A percentile compares a stretch with the other conserved stretches of the same genome.
Conservation (phyloP, 2,329 filamentous ascomycete species). For the Alternaria conjuncta region DNA sequence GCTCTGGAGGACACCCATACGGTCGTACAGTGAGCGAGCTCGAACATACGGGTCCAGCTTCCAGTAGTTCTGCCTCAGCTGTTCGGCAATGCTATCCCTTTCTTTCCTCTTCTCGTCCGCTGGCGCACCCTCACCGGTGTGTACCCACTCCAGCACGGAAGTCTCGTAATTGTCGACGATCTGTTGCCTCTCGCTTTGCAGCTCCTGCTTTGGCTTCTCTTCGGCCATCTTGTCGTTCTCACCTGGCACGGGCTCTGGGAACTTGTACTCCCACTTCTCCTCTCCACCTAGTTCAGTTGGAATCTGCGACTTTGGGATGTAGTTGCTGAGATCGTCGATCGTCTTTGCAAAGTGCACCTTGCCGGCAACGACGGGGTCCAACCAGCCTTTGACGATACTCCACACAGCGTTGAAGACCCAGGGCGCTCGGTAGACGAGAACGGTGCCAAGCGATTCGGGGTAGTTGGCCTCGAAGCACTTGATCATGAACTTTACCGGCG, state of each 20-base stretch:
- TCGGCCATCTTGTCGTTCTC: conserved; percentile 81
- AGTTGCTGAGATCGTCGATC: conserved; percentile 76
- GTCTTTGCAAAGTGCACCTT: conserved; percentile 95
- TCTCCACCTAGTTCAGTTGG: conserved; percentile 84
- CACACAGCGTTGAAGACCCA: conserved; percentile 99
- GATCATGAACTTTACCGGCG: conserved; percentile 98
- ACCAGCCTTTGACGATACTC: conserved; percentile 94
- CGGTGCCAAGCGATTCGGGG: conserved; percentile 86
- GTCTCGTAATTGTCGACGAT: conserved; percentile 78
- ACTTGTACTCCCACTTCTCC: conserved; percentile 84
- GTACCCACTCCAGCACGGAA: conserved; percentile 78
- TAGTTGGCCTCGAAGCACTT: conserved; percentile 99
- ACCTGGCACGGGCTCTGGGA: conserved; percentile 73
- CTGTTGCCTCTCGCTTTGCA: conserved; percentile 68
- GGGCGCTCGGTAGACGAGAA: conserved; percentile 93
- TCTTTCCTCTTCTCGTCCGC: conserved; percentile 60
- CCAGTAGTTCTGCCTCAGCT: conserved; percentile 83
- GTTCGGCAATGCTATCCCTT: conserved; percentile 66
- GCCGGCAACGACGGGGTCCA: conserved; percentile 91
- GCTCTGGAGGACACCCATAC: conserved; percentile 72
- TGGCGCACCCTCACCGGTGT: conserved; percentile 48
- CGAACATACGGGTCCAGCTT: conserved; percentile 84
- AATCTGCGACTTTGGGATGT: conserved; percentile 73
- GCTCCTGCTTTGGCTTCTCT: conserved; percentile 63
- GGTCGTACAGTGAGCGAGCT: conserved; percentile 83